Evolutionary conservation across 768 basidiomycete species (phyloP).

Genomic region (Rubroboletus satanas): DNA sequence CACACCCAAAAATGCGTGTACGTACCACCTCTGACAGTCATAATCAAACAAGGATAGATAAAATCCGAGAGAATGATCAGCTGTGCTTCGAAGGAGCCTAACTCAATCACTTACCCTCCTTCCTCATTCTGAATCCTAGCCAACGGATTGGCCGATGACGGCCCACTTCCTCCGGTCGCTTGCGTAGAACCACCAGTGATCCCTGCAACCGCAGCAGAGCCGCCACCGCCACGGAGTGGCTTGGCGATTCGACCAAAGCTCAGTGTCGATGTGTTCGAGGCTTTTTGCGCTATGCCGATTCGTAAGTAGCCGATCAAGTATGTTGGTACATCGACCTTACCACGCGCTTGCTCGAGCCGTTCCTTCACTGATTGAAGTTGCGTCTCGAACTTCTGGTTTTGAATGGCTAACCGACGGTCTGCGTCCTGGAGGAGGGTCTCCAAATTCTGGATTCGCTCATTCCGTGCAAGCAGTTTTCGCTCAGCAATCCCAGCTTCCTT

Average conservation of each 20-base stretch:
- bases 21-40: constrained; percentile 34
- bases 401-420: constrained; percentile 84
- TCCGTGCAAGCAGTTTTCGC: constrained; percentile 91
- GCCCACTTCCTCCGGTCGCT: constrained; percentile 38
- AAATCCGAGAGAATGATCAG: constrained; percentile 19
- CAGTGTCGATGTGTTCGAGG: constrained; percentile 62
- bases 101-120: constrained; percentile 48
- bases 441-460: constrained; percentile 96
- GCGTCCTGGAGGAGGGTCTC: constrained; percentile 91
- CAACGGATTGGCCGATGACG: constrained; percentile 59
- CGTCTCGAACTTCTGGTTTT: constrained; percentile 94
- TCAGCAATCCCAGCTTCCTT: constrained; percentile 97
- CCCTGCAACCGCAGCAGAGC: constrained; percentile 41
- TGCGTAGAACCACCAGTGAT: constrained; percentile 39
- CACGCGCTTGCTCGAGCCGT: constrained; percentile 86
- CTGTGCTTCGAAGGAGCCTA: constrained; percentile 8
- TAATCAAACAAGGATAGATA: constrained; percentile 13
- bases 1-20: constrained; percentile 16
- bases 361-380: constrained; percentile 91
- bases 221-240: constrained; percentile 91
- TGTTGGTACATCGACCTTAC: constrained; percentile 43
- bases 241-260: constrained; percentile 95
- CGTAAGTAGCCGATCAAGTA: constrained; percentile 17
- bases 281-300: constrained; percentile 66
- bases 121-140: constrained; percentile 79